These are phyloP conservation scores for Zoysia japonica DNA, from an alignment of 176 grass and related monocot genomes.

Conservation along the genomic window DNA sequence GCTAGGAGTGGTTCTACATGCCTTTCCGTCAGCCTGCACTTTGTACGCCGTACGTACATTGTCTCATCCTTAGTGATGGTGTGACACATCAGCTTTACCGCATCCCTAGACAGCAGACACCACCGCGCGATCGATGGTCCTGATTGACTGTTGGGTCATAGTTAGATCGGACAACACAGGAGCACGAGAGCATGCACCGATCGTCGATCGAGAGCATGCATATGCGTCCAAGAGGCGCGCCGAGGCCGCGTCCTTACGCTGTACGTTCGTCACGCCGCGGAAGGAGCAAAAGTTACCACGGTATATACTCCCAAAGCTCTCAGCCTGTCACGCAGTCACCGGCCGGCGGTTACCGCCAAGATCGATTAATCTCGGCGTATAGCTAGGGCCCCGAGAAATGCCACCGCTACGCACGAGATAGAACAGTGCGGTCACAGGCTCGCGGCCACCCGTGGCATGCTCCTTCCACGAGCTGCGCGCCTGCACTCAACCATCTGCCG, in stretches of 20 bases:
- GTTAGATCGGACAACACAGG: conserved; percentile 35
- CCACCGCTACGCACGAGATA: conserved; percentile 39
- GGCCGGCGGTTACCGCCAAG: background rate
- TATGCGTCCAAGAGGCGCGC: background rate
- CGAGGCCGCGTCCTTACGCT: background rate
- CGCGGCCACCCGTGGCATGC: background rate
- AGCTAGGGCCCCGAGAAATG: conserved; percentile 12
- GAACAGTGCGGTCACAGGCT: conserved; percentile 30
- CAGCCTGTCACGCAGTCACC: background rate
- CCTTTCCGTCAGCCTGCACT: too few relatives aligned
- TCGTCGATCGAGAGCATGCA: background rate
- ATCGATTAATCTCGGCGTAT: background rate
- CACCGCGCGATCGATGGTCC: conserved; percentile 18
- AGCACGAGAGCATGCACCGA: background rate
- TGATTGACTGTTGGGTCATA: conserved; percentile 1
- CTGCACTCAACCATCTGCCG: too few relatives aligned
- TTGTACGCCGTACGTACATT: background rate
- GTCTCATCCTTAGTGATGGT: background rate
- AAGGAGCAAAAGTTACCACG: conserved; percentile 1
- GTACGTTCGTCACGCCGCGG: background rate
- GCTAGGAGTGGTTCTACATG: too few relatives aligned
- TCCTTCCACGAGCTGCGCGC: background rate
- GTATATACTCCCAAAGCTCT: background rate
- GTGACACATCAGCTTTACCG: conserved; percentile 41
- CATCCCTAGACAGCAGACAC: conserved; percentile 44